Base-by-base conservation (phyloP, 1,284 basidiomycete genomes). In the Irpex rosettiformis region DNA sequence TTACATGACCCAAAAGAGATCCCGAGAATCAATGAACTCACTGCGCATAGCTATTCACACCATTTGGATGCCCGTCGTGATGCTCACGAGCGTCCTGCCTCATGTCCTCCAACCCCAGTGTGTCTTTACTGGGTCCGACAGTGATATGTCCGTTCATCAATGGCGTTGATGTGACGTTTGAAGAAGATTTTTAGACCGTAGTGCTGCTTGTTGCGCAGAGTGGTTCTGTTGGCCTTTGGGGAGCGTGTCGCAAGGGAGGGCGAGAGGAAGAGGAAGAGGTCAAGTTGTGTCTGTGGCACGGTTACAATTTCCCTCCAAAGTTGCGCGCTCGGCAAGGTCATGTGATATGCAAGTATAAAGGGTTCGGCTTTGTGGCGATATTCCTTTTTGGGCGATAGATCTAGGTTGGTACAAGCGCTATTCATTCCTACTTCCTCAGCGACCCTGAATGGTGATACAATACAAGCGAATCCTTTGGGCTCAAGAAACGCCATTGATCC, bases 81-180 rank as follows among this genome's bases (percentile, higher is more conserved):
- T 62, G 66, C 58, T 62, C 55, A 59, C 68, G 67, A 3, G 33
- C 58, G 56, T 67, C 67, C 40, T 59, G 58, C 55, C 60, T 61
- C 57, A 61, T 54, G 56, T 67, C 64, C 30, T 57, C 63, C 40
- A 54, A 48, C 42, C 60, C 66, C 30, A 61, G 61, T 49, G 62
- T 61, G 58, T 70, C 70, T 58, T 72, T 73, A 63, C 69, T 71
- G 45, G 66, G 66, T 59, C 67, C 70, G 51, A 64, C 48, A 28
- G 10, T 22, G 25, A n/a, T 57, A 63, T 72, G 69, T n/a, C 70
- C 71, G 65, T 73, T 72, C 66, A 70, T 69, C 27, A 52, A 16
- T 22, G 28, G 47, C 16, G 49, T 40, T 21, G n/a, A 16, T 25
- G 45, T 24, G 25, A 29, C 55, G 11, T 29, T 16, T 47, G 43